A percentile compares a stretch with the other conserved stretches of the same genome.
Conservation (phyloP, 1,284 basidiomycete species). For the Cryptococcus wingfieldii region DNA sequence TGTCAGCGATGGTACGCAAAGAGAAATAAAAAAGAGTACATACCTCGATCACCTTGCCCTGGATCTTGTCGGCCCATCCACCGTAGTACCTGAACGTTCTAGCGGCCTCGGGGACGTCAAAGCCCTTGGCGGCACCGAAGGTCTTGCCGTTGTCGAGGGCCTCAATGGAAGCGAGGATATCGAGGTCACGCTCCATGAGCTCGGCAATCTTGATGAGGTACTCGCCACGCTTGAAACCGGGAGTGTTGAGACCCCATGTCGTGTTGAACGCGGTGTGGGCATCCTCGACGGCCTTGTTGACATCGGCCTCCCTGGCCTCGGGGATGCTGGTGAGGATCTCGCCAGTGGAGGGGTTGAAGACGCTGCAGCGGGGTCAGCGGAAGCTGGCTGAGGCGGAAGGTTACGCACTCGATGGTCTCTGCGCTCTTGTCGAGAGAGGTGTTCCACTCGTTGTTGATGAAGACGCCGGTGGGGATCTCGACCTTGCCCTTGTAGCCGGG, state of each 20-base stretch:
- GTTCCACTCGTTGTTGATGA: conserved; percentile 75
- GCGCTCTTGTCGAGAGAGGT: conserved; percentile 59
- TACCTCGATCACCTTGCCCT: conserved; percentile 50
- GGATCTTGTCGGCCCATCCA: conserved; percentile 63
- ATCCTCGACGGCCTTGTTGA: conserved; percentile 69
- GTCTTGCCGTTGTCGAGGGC: conserved; percentile 72
- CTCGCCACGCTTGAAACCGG: conserved; percentile 62
- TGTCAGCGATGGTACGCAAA: neutral
- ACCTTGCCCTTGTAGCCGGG: conserved; percentile 64
- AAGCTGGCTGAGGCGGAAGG: neutral
- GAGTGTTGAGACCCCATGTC: conserved; percentile 61
- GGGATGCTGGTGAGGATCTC: conserved; percentile 64
- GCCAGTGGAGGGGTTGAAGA: conserved; percentile 76
- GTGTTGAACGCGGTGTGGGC: conserved; percentile 73
- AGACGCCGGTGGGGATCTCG: conserved; percentile 67
- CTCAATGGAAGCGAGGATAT: conserved; percentile 72
- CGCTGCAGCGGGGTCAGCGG: conserved; percentile 48
- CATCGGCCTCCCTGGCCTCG: conserved; percentile 63
- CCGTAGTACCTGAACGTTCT: conserved; percentile 76
- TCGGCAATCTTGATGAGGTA: conserved; percentile 64
- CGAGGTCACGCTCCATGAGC: conserved; percentile 65
- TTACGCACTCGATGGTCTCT: conserved; percentile 44
- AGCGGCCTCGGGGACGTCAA: conserved; percentile 77
- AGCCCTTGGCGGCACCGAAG: conserved; percentile 66
- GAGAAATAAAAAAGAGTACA: conserved; percentile 38